These are phyloP conservation scores for Arthrinium phaeospermum DNA, from an alignment of 2,329 filamentous ascomycete genomes.

Conservation along the genomic window DNA sequence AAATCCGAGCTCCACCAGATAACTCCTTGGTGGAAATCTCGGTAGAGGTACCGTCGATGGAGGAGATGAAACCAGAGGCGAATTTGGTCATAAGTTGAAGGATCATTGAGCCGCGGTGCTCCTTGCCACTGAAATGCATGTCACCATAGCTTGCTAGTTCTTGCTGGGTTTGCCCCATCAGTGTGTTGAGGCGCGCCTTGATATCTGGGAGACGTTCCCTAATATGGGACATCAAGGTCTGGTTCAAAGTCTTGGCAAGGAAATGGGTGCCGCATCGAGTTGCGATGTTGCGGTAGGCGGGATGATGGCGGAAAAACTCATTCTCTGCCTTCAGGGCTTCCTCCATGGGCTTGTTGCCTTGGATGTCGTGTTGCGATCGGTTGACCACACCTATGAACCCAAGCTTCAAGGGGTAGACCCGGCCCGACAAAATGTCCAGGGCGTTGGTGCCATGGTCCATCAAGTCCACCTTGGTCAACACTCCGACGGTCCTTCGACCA, in stretches of 20 bases:
- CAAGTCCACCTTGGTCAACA: slow-evolving; percentile 94
- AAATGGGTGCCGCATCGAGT: slow-evolving; percentile 92
- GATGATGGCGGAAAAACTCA: slow-evolving; percentile 97
- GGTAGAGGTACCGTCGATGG: slow-evolving; percentile 97
- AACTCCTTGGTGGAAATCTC: slow-evolving; percentile 99
- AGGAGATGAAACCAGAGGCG: slow-evolving; percentile 96
- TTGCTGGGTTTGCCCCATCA: slow-evolving; percentile 99
- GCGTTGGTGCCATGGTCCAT: slow-evolving; percentile 99
- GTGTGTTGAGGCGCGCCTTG: slow-evolving; percentile 93
- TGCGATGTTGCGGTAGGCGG: slow-evolving; percentile 95
- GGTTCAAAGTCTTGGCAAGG: slow-evolving; percentile 91
- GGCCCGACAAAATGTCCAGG: slow-evolving; percentile 93
- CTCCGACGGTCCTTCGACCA: slow-evolving; percentile 92
- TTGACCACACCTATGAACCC: slow-evolving; percentile 99
- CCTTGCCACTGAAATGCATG: slow-evolving; percentile 96
- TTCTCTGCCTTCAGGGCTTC: slow-evolving; percentile 88
- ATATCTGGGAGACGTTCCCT: slow-evolving; percentile 95
- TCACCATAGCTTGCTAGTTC: slow-evolving; percentile 97
- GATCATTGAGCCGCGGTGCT: slow-evolving; percentile 93
- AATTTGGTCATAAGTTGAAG: slow-evolving; percentile 98
- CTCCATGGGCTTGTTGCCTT: slow-evolving; percentile 91
- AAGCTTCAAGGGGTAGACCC: slow-evolving; percentile 94
- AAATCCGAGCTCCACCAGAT: slow-evolving; percentile 91
- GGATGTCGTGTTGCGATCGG: slow-evolving; percentile 96
- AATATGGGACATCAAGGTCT: slow-evolving; percentile 94